Percentiles rank a stretch among this genome's conserved stretches.
Conservation (phyloP, 192 early-diverging fungal species). For the Backusella luteola region DNA sequence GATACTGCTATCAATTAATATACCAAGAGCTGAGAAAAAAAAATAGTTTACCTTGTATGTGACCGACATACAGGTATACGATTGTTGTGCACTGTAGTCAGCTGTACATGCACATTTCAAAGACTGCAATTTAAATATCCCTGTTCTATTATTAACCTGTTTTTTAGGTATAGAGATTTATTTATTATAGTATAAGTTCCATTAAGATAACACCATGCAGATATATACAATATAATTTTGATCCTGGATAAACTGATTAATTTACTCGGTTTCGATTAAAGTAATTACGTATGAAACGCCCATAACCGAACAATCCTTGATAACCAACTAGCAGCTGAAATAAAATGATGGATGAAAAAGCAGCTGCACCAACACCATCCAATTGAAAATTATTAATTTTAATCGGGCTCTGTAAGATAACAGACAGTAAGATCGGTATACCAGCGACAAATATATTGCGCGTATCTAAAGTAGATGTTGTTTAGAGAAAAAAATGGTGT, state of each 20-base stretch:
- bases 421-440: constrained; percentile 40
- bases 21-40: too few relatives aligned
- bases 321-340: constrained; percentile 31
- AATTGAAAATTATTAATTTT: constrained; percentile 33
- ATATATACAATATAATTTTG: too few relatives aligned
- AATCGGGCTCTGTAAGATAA: constrained; percentile 28
- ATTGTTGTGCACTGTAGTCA: too few relatives aligned
- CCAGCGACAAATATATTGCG: constrained; percentile 49
- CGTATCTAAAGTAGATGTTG: constrained; percentile 25
- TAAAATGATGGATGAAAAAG: constrained; percentile 40
- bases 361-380: constrained; percentile 44
- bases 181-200: too few relatives aligned
- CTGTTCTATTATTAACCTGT: too few relatives aligned
- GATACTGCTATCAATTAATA: too few relatives aligned
- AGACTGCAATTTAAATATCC: too few relatives aligned
- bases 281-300: not conserved
- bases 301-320: not conserved
- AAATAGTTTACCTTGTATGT: too few relatives aligned
- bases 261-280: not conserved
- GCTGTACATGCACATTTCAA: too few relatives aligned
- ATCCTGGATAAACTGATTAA: not conserved
- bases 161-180: not conserved
- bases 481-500: too few relatives aligned
- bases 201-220: too few relatives aligned
- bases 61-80: too few relatives aligned